A percentile compares a stretch with the other conserved stretches of the same genome.
Conservation (phyloP, 306 rosid genomes). For the Medicago truncatula region DNA sequence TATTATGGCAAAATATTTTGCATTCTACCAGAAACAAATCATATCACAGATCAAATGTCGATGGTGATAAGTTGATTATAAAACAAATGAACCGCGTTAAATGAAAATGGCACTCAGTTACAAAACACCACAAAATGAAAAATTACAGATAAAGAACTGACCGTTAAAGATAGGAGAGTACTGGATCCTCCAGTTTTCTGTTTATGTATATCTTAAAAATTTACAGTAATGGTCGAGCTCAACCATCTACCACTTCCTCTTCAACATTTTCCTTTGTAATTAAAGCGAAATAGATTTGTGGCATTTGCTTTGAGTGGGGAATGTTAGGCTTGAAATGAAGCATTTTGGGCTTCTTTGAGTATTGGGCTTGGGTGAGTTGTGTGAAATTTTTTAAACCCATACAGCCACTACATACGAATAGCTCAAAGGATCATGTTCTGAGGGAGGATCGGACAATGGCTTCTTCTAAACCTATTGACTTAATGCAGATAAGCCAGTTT, state of each 20-base stretch:
- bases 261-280: not conserved
- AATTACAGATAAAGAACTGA: not conserved
- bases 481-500: not conserved
- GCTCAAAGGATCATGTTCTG: not conserved
- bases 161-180: constrained; percentile 2
- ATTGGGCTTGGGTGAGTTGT: too few species aligned
- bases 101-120: not conserved
- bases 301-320: not conserved
- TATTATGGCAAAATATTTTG: not conserved
- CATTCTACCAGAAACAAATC: not conserved
- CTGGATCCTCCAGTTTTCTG: not conserved
- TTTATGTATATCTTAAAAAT: not conserved
- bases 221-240: not conserved
- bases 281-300: not conserved
- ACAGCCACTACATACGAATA: not conserved
- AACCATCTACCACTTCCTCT: not conserved
- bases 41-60: not conserved
- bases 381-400: too few species aligned
- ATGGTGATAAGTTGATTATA: not conserved
- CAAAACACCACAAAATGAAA: not conserved
- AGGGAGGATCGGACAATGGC: not conserved
- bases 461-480: not conserved
- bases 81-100: not conserved
- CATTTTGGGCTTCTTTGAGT: not conserved
- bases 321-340: not conserved